A percentile compares a stretch with the other conserved stretches of the same genome.
Conservation (phyloP, 352 stramenopile genomes). For the Aphanomyces cochlioides region DNA sequence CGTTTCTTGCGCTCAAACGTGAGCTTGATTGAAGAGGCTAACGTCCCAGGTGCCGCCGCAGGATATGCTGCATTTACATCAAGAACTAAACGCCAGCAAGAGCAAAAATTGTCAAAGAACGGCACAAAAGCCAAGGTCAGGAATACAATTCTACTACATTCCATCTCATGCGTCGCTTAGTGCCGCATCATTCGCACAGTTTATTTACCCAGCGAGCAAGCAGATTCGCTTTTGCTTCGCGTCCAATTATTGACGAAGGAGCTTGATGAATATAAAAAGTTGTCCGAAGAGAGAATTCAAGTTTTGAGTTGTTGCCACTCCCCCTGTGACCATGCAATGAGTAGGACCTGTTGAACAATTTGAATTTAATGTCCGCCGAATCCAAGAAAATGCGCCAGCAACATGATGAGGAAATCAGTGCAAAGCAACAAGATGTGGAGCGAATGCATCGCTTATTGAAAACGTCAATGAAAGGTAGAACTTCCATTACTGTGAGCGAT, state of each 20-base stretch:
- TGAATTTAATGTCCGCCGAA: conserved; percentile 53
- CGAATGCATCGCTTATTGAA: conserved; percentile 58
- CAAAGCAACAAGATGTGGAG: conserved; percentile 47
- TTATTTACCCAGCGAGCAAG: conserved; percentile 73
- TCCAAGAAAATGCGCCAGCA: conserved; percentile 42
- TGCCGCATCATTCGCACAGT: conserved; percentile 59
- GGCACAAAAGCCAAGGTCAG: too few species aligned
- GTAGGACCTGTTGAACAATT: conserved; percentile 51
- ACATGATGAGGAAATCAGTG: conserved; percentile 38
- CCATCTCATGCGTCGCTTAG: background rate
- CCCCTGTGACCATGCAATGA: background rate
- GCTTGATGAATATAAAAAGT: conserved; percentile 48
- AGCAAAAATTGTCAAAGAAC: background rate
- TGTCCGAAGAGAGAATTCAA: conserved; percentile 57
- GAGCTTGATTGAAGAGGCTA: background rate
- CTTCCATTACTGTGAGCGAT: background rate
- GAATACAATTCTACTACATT: too few species aligned
- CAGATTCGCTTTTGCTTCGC: conserved; percentile 44
- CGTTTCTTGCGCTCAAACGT: background rate
- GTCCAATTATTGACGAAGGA: conserved; percentile 61
- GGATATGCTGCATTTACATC: too few species aligned
- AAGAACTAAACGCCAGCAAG: background rate
- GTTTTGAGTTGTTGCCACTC: conserved; percentile 30
- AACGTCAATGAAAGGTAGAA: conserved; percentile 48
- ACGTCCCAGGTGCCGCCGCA: background rate